Percentiles rank a stretch among this genome's conserved stretches.
Conservation (phyloP, 345 rosid genomes). For the Angophora floribunda region DNA sequence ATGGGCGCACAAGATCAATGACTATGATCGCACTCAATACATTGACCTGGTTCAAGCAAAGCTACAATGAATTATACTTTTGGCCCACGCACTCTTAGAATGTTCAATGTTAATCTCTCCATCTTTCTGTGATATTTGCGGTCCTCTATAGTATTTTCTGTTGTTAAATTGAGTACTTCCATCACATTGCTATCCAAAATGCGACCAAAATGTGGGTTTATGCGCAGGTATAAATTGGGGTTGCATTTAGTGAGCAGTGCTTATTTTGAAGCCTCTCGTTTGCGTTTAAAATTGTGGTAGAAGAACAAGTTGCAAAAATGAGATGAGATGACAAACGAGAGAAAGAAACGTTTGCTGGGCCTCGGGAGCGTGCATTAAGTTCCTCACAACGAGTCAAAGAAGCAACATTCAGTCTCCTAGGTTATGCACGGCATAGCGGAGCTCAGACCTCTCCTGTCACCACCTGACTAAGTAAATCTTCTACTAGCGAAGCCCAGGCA, state of each 20-base stretch:
- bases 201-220: neutral
- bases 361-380: neutral
- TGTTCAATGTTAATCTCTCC: neutral
- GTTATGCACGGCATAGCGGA: neutral
- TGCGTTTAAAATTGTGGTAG: neutral
- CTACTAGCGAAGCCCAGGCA: neutral
- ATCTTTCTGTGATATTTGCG: neutral
- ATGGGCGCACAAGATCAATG: neutral
- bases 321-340: neutral
- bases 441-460: neutral
- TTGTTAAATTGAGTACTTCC: neutral
- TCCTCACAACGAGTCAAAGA: neutral
- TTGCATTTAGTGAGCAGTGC: neutral
- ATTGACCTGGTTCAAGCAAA: neutral
- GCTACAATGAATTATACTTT: neutral
- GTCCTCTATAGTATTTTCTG: neutral
- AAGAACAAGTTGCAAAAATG: neutral
- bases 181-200: neutral
- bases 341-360: neutral
- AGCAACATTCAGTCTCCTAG: neutral
- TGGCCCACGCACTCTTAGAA: neutral
- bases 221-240: neutral
- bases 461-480: neutral
- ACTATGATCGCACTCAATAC: neutral
- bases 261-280: neutral